Base-by-base conservation (phyloP, 306 rosid species). In the Begonia peltatifolia region DNA sequence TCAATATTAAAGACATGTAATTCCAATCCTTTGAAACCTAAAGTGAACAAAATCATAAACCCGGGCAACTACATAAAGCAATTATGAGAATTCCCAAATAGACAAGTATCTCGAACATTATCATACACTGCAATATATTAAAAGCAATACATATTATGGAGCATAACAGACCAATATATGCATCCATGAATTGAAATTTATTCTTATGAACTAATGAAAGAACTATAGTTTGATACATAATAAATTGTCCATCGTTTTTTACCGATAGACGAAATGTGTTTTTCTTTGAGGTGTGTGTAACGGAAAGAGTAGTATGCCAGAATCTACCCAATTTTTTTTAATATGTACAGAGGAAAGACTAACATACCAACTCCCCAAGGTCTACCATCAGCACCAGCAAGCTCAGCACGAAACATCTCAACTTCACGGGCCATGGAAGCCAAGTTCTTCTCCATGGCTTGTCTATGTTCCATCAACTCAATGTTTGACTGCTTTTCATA, bases 371-470 rank as follows among this genome's bases (percentile, higher is more conserved):
- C 81, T 59, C 82, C 77, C 96, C 94, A 87, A 15, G 64, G 79
- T 69, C 94, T 81, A 49, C 78, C 71, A 47, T 87, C 84, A 63
- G 58, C 52, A 59, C 73, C 64, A 63, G 78, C 65, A 74, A 83
- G 78, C 70, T 87, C 94, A 54, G 94, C 90, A 44, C 87, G 94
- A 13, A 87, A 69, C 66, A 83, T 83, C 81, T 87, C 94, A 59
- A 83, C 94, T 70, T 87, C 96, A 36, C 87, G 79, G 22, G 96
- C 93, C 96, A 83, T 78, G 75, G 96, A 76, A 76, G 83, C 83
- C 75, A 80, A 61, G 68, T 76, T 83, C 63, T 76, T 87, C 76
- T 83, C 94, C 96, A 87, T 80, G 13, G 81, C 71, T 79, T 80
- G 94, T 68, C 87, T 80, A 74, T 87, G 96, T 60, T 83, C 90